Evolutionary conservation across 116 monocot species (phyloP), one percentile per base, ranked within the genome.

Genomic region (Zostera marina): DNA sequence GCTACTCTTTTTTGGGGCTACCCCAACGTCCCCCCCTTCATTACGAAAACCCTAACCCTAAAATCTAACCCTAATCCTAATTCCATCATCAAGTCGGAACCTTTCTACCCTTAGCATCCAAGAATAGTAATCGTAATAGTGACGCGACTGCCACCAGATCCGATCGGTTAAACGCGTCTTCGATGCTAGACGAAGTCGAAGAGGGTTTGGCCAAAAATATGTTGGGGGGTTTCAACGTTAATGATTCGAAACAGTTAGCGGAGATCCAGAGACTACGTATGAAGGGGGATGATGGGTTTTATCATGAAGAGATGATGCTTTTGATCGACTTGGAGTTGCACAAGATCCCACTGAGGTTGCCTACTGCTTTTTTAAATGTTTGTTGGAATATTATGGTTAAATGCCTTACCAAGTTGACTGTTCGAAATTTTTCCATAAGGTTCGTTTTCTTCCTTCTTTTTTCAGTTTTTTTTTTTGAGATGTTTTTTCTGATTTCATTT

Each of bases 351-450:
- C 59, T 59, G 6, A 78, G 79, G 63, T 72, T 68, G 9, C 65
- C 32, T 32, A 32, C 70, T n/a, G 67, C 70, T 12, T 72, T 78
- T 53, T 74, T 81, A 0, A 15, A 78, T 16, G 51, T 78, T 38
- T 68, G 72, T n/a, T 81, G 79, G 54, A 71, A 79, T n/a, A 24
- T 62, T n/a, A 58, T 63, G 5, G 66, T 92, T 1, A 76, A 68
- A 68, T 77, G 78, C 57, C 80, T 92, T 22, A 83, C 67, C 7
- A 92, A 77, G 63, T 81, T 92, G n/a, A 71, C 81, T 14, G 68
- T 87, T 16, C 77, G 81, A 45, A 76, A 92, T 66, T 87, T 58
- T n/a, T 58, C 58, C 15, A 41, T 58, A 58, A 42, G 39, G 42
- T 41, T 16, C 17, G 12, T 11, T 3, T 58, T 19, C 9, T 58